Base-by-base conservation (phyloP, 805 yeast species). In the Starmerella sp. region DNA sequence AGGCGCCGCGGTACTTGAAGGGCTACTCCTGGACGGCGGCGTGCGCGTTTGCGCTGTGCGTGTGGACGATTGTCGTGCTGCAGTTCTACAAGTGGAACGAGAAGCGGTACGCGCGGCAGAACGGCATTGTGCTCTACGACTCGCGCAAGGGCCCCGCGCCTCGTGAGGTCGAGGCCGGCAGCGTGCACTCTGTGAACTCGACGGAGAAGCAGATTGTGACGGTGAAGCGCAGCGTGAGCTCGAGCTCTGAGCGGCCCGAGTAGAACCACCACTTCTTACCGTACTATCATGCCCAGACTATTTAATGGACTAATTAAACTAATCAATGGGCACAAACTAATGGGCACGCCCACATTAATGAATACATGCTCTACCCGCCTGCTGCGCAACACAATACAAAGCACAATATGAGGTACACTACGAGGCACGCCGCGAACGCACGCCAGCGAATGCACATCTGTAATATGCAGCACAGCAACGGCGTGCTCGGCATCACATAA, bases 1-100 rank as follows among this genome's bases (percentile, higher is more conserved):
- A 64, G n/a, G 61, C 62, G 4, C 69, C 69, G 4, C 42, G 63
- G 34, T 66, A 59, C 38, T 54, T 54, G 35, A 64, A 59, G 54
- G 69, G 69, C 1, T 66, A 55, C 51, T 53, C 58, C 3, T 65
- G 57, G 54, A 54, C 62, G 1, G 63, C 65, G 2, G 52, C 59
- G 5, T 54, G 57, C 34, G 60, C 68, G 3, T 58, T 59, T 35
- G 42, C 43, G 7, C 52, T 65, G 5, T 48, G 54, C 14, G 36
- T 56, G 5, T 57, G 61, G 64, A 53, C 67, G 2, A 45, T 64
- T 36, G 60, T 65, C 2, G 56, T 59, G 32, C 55, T 59, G n/a
- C 48, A 31, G 10, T 48, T 55, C 31, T 59, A 59, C 51, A 59
- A 59, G 45, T 35, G 51, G 48, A 53, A 57, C 36, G 62, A 59